Conservation (phyloP, 2,329 filamentous ascomycete genomes). For the Colletotrichum acutatum region DNA sequence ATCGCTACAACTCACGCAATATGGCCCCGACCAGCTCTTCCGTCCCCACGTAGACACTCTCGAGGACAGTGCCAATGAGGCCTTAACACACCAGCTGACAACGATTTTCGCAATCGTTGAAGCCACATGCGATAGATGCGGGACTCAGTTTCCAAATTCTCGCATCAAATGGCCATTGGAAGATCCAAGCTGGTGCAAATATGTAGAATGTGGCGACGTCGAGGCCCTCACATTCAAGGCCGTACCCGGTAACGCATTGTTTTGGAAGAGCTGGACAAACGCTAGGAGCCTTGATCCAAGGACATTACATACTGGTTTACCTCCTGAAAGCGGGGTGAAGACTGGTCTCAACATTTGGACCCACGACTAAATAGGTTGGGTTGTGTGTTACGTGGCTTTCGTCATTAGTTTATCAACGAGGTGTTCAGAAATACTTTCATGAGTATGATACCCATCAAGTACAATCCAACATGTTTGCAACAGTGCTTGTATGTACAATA, state of each 20-base stretch:
- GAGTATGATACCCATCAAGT: background rate
- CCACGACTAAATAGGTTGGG: background rate
- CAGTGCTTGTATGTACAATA: background rate
- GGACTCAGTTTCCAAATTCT: slow-evolving; percentile 5
- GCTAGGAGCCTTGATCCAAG: background rate
- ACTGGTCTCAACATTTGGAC: slow-evolving; percentile 23
- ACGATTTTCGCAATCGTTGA: slow-evolving; percentile 13
- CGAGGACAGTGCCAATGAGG: background rate
- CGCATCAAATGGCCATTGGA: slow-evolving; percentile 11
- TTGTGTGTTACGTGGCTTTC: background rate
- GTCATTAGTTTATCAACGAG: too few species aligned
- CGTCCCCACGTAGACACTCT: slow-evolving; percentile 11
- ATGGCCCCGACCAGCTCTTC: background rate
- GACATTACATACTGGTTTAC: background rate
- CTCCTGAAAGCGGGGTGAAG: slow-evolving; percentile 1
- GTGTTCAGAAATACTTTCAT: too few species aligned
- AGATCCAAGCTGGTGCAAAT: background rate
- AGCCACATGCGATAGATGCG: slow-evolving; percentile 3
- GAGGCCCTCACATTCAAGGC: background rate
- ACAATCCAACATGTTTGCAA: too few species aligned
- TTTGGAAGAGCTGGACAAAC: slow-evolving; percentile 22
- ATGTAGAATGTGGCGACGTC: background rate
- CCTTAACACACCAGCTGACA: background rate
- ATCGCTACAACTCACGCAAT: slow-evolving; percentile 9
- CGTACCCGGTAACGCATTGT: background rate